phyloP scores from a whole-genome alignment of 129 eudicot genomes.

The Saposhnikovia divaricata region DNA sequence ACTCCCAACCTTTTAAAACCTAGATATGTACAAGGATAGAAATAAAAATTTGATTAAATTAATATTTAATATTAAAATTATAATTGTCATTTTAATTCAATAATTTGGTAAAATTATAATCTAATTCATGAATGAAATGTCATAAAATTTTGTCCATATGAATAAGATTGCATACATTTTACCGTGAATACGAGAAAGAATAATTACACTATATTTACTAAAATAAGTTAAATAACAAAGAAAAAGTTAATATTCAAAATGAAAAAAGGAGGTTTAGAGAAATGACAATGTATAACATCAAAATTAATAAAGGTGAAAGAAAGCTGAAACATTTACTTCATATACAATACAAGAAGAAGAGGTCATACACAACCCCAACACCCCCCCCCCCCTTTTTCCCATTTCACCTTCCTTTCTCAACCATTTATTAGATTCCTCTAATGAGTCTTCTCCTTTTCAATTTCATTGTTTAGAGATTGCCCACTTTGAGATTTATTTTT shows the following conservation, averaged over 20 bases:
- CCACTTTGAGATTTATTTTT: conserved; percentile 31
- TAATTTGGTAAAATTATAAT: too few relatives aligned
- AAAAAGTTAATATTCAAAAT: background rate
- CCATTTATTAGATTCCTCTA: conserved; percentile 81
- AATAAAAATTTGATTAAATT: background rate
- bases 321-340: conserved; percentile 71
- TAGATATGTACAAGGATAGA: background rate
- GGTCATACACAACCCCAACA: conserved; percentile 55
- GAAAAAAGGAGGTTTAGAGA: background rate
- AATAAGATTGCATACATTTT: too few relatives aligned
- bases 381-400: conserved; percentile 33
- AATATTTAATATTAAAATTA: too few relatives aligned
- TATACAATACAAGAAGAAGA: conserved; percentile 57
- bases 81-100: too few relatives aligned
- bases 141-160: too few relatives aligned
- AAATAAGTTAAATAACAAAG: too few relatives aligned
- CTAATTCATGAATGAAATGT: too few relatives aligned
- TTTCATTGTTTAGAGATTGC: conserved; percentile 37
- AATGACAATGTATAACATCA: conserved; percentile 12
- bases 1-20: background rate
- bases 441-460: conserved; percentile 37
- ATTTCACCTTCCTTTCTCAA: conserved; percentile 65
- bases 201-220: too few relatives aligned
- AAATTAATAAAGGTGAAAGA: conserved; percentile 25
- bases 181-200: too few relatives aligned